These are phyloP conservation scores for Tricholoma bakamatsutake DNA, from an alignment of 768 basidiomycete genomes.

Conservation along the genomic window DNA sequence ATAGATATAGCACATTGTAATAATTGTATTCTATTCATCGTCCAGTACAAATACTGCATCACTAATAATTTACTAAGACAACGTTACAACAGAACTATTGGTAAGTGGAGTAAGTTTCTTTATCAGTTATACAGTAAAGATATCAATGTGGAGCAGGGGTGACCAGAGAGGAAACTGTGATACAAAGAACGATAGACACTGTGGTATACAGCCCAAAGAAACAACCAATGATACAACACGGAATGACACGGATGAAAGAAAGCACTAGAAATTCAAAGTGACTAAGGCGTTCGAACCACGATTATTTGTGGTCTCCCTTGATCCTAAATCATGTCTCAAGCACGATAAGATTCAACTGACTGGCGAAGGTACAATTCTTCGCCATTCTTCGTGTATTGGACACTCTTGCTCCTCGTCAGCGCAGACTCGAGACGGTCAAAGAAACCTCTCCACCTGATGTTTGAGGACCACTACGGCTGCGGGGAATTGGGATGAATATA, in stretches of 20 bases:
- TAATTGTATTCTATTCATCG: not conserved
- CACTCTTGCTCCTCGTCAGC: conserved; percentile 16
- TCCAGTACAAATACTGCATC: not conserved
- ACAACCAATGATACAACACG: not conserved
- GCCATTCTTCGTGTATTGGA: conserved; percentile 4
- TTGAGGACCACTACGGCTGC: not conserved
- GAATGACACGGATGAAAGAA: not conserved
- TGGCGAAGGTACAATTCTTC: not conserved
- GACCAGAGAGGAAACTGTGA: not conserved
- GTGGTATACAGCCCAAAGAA: conserved; percentile 1
- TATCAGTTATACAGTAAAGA: conserved; percentile 3
- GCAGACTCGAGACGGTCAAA: conserved; percentile 5
- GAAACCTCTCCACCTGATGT: not conserved
- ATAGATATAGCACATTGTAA: conserved; percentile 2
- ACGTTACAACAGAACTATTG: conserved; percentile 2
- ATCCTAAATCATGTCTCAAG: not conserved
- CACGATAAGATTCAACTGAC: not conserved
- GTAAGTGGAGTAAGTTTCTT: not conserved
- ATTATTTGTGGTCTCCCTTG: not conserved
- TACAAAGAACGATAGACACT: not conserved
- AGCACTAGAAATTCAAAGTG: not conserved
- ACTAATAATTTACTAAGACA: not conserved
- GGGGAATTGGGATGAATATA: not conserved
- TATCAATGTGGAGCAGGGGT: not conserved
- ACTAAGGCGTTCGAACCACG: too few relatives aligned